phyloP scores from a whole-genome alignment of 495 filamentous ascomycete genomes.

The Penicillium chermesinum region DNA sequence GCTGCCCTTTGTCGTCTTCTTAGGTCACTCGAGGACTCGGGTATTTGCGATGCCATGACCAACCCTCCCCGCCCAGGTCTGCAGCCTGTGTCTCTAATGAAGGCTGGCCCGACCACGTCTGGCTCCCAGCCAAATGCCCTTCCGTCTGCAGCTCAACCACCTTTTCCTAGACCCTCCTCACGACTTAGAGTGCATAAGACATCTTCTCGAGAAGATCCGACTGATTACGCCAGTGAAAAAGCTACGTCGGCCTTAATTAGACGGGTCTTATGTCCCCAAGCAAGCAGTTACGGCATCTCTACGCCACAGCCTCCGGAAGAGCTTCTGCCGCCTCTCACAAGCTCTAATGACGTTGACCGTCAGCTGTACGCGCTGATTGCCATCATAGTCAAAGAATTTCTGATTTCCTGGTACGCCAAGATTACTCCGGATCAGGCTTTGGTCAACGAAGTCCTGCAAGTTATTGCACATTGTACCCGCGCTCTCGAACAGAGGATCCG shows the following conservation, averaged over 20 bases:
- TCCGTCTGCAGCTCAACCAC: conserved; percentile 25
- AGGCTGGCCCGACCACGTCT: conserved; percentile 47
- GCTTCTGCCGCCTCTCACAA: conserved; percentile 83
- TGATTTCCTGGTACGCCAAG: conserved; percentile 86
- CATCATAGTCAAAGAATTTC: conserved; percentile 80
- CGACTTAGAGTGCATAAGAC: conserved; percentile 26
- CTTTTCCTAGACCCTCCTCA: conserved; percentile 29
- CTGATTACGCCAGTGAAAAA: conserved; percentile 48
- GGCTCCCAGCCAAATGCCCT: conserved; percentile 37
- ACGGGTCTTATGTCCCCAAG: conserved; percentile 58
- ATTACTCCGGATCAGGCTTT: conserved; percentile 87
- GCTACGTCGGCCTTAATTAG: conserved; percentile 57
- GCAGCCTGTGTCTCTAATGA: conserved; percentile 44
- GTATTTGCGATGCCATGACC: conserved; percentile 39
- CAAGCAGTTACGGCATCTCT: conserved; percentile 33
- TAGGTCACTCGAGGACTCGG: not conserved
- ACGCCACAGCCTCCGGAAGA: conserved; percentile 62
- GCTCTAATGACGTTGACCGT: conserved; percentile 84
- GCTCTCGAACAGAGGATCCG: conserved; percentile 79
- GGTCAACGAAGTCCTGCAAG: conserved; percentile 76
- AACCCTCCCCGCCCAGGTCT: conserved; percentile 35
- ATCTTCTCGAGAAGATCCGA: conserved; percentile 22
- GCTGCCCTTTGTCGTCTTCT: no score
- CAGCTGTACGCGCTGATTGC: conserved; percentile 90
- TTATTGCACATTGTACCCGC: conserved; percentile 85